These are phyloP conservation scores for Melampsora occidentalis DNA, from an alignment of 1,284 basidiomycete species.

Conservation along the genomic window DNA sequence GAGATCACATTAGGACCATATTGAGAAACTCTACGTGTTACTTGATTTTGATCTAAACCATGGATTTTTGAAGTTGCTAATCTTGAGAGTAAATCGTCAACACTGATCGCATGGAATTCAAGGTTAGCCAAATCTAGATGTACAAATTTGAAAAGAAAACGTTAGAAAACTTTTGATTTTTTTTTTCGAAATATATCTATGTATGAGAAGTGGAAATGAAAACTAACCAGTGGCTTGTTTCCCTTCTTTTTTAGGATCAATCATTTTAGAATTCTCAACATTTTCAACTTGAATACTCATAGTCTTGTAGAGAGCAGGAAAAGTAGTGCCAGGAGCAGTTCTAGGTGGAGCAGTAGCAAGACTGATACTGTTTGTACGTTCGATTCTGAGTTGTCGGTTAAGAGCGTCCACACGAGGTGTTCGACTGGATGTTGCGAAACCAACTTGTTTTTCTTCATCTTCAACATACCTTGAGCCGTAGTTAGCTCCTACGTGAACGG, in stretches of 20 bases:
- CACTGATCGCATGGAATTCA: constrained; percentile 61
- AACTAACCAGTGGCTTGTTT: too few relatives aligned
- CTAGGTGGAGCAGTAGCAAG: constrained; percentile 1
- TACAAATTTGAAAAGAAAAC: not conserved
- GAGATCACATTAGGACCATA: constrained; percentile 56
- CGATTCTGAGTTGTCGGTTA: not conserved
- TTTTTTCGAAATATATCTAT: too few relatives aligned
- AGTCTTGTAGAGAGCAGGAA: too few relatives aligned
- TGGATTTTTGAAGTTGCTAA: constrained; percentile 58
- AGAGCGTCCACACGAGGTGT: too few relatives aligned
- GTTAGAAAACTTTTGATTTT: not conserved
- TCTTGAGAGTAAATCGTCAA: constrained; percentile 59
- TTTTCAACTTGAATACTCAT: too few relatives aligned
- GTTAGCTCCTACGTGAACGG: too few relatives aligned
- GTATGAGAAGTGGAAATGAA: too few relatives aligned
- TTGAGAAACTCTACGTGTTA: constrained; percentile 56
- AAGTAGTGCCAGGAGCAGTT: too few relatives aligned
- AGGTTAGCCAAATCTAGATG: constrained; percentile 50
- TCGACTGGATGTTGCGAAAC: not conserved
- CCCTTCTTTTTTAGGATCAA: too few relatives aligned
- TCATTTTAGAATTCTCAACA: too few relatives aligned
- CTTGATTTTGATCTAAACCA: constrained; percentile 61
- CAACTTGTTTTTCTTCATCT: not conserved
- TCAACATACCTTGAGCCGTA: too few relatives aligned
- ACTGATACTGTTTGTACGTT: not conserved